Evolutionary conservation across 306 rosid genomes (phyloP), one percentile per base, ranked within the genome.

Genomic region (Canavalia ensiformis): DNA sequence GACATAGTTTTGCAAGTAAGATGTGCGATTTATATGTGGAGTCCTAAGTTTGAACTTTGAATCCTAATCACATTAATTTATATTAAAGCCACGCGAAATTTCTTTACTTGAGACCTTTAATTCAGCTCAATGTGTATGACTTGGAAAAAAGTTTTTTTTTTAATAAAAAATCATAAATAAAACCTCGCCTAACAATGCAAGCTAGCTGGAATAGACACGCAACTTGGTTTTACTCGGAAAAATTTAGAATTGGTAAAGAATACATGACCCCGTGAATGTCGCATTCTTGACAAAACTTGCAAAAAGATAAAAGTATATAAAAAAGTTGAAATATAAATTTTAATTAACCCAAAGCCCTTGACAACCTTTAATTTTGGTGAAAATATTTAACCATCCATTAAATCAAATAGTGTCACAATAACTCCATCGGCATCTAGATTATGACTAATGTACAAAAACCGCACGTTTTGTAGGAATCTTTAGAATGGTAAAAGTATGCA

Each of bases 11-110:
- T 51, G 8, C 33, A 52, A 34, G 47, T 52, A 31, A 49, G 34
- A 51, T 55, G 47, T n/a, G 35, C 34, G 60, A 35, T 64, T 18
- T 45, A 45, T 56, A 28, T 41, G 11, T 30, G 2, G 13, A 5
- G 46, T 50, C 76, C 12, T 13, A 31, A 8, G 46, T 49, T 68
- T 71, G 76, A 37, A 71, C 25, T 51, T 72, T 72, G 50, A 72
- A 50, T 13, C 7, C 13, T 28, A 37, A 25, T 11, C n/a, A 42
- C 7, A 0, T 4, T 33, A 35, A 25, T 12, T 71, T 8, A 31
- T 33, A 46, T 13, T 46, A 47, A 68, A 49, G 8, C 18, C 28
- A 31, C 41, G 5, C 10, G 57, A 46, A 30, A 28, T 45, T 66
- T 45, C 10, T 56, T 25, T 6, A 28, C 25, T 18, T 56, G 25